These are phyloP conservation scores for Aspergillus quadricinctus DNA, from an alignment of 2,329 filamentous ascomycete species.

Conservation along the genomic window DNA sequence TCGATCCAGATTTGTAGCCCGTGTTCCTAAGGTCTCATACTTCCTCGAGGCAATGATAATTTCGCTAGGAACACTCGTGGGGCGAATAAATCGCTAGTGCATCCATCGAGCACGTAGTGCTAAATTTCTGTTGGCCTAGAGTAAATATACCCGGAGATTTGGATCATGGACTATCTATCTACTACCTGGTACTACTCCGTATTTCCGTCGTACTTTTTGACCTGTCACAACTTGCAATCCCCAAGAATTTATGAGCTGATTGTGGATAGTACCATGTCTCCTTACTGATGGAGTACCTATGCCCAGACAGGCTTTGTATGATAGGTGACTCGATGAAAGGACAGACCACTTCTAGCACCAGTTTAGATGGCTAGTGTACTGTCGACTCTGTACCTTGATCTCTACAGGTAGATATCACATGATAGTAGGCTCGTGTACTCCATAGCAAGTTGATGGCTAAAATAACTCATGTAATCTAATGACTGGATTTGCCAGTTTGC, in stretches of 20 bases:
- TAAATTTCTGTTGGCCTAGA: not conserved
- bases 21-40: not conserved
- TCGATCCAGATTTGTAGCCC: no score
- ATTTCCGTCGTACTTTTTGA: not conserved
- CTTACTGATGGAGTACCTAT: not conserved
- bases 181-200: not conserved
- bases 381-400: not conserved
- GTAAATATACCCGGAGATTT: not conserved
- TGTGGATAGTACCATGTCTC: not conserved
- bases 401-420: not conserved
- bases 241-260: not conserved
- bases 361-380: not conserved
- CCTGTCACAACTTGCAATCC: not conserved
- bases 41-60: not conserved
- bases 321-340: not conserved
- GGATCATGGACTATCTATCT: not conserved
- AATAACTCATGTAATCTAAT: not conserved
- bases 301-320: not conserved
- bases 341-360: not conserved
- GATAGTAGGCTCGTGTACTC: not conserved
- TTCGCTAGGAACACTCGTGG: not conserved
- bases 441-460: not conserved
- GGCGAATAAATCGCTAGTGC: not conserved
- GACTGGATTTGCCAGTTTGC: not conserved
- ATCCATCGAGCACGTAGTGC: not conserved